Base-by-base conservation (phyloP, 139 green algal genomes). In the Chlamydomonas incerta region DNA sequence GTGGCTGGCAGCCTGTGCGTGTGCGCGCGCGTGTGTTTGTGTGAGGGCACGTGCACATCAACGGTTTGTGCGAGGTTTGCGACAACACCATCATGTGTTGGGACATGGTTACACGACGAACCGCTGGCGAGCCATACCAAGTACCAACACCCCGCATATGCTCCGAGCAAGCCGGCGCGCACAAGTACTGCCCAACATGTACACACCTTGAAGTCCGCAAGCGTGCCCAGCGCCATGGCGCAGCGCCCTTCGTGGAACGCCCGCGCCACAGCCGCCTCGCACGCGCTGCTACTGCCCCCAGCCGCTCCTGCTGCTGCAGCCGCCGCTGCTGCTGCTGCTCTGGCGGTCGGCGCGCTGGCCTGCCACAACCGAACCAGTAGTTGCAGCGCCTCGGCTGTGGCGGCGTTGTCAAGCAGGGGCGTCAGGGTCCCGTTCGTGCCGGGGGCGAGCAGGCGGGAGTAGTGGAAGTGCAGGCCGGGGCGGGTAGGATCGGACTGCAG, bases 241-340 rank as follows among this genome's bases (percentile, higher is more conserved):
- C 74, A 82, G 35, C 74, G 74, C 26, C 74, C 74, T 35, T 82
- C 34, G 58, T 60, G 58, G 58, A 82, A 82, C 6, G 58, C 23
- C 74, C 26, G 34, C 11, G 74, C 72, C 5, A 71, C 50, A 26
- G 74, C 23, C 0, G 62, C 74, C 10, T 11, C 28, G 57, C 74
- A 82, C 58, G 60, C 60, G 3, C 8, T 50, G 41, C 5, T 8
- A 50, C 41, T 8, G 41, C 8, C 41, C 5, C 41, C 41, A 5
- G 41, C 41, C 8, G 41, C 8, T 50, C 41, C 41, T 13, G 41
- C 41, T 50, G 41, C 41, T 50, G 8, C 60, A 11, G 60, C 60
- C 8, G 21, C 60, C 24, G 60, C 60, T 2, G 21, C 60, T 11
- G 24, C 60, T 18, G 55, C 20, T 1, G 33, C 74, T 29, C 33